Base-by-base conservation (phyloP, 1,284 basidiomycete species). In the Ustilago vetiveriae region DNA sequence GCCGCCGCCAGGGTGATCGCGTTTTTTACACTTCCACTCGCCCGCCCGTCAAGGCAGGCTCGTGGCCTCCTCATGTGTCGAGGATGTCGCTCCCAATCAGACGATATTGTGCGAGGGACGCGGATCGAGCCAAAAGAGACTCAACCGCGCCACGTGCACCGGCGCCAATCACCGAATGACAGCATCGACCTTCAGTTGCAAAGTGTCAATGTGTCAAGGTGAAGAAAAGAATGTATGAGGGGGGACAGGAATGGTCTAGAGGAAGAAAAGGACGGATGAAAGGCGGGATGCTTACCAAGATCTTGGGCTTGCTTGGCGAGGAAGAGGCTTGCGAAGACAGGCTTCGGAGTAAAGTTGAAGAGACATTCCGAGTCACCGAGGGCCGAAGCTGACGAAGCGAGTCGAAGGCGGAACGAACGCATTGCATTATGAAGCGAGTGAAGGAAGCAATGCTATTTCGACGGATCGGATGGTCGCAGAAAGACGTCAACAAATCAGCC, bases 81-180 rank as follows among this genome's bases (percentile, higher is more conserved):
- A 63, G 58, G 68, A 72, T 72, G 65, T 58, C 70, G 70, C 70
- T 63, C 70, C 70, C 66, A 68, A 62, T 69, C 65, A 65, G 70
- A 69, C 70, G 70, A 67, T 60, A 60, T 33, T 63, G 68, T 72
- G 68, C 68, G 30, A 46, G 46, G 57, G 55, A 69, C 55, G 55
- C 68, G 58, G 62, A 50, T 67, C 51, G 41, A 56, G 53, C 56
- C 26, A 57, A 32, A n/a, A n/a, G n/a, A n/a, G n/a, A 37, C 46
- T 56, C 62, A 71, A 65, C 67, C 62, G 62, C 67, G 49, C 59
- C 55, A 23, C 58, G 38, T 57, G 55, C 70, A 72, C 65, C 70
- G 64, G 64, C 64, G 65, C 64, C 70, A 52, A 54, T 19, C 16
- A 37, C 26, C n/a, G 5, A 29, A 19, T 23, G 22, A 21, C 26